Conservation (phyloP, 2,329 filamentous ascomycete species). For the Hypoxylon sp. region DNA sequence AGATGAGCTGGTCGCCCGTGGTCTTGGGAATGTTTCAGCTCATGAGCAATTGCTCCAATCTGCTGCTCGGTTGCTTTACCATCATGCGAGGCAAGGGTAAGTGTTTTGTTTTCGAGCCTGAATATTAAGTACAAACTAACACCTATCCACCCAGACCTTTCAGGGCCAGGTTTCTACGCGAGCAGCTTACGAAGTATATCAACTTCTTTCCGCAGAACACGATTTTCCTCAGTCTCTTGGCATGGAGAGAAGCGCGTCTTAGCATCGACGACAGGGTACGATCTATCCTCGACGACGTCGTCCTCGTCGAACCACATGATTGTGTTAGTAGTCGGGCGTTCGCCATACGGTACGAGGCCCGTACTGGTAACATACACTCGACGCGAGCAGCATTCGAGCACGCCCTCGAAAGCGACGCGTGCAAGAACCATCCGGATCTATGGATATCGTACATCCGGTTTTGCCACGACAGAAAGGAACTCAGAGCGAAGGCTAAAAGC, state of each 20-base stretch:
- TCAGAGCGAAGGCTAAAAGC: slow-evolving; percentile 49
- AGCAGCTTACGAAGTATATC: slow-evolving; percentile 73
- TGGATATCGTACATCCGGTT: slow-evolving; percentile 69
- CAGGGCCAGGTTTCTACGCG: slow-evolving; percentile 75
- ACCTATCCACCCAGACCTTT: slow-evolving; percentile 67
- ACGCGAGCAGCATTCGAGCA: slow-evolving; percentile 67
- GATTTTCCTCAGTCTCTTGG: slow-evolving; percentile 79
- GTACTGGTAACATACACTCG: slow-evolving; percentile 65
- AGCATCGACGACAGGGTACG: slow-evolving; percentile 83
- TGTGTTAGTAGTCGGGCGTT: slow-evolving; percentile 63
- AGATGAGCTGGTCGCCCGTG: slow-evolving; percentile 59
- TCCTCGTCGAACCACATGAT: slow-evolving; percentile 60
- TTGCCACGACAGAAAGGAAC: slow-evolving; percentile 53
- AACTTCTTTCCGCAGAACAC: slow-evolving; percentile 80
- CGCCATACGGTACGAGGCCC: slow-evolving; percentile 66
- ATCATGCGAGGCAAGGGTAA: slow-evolving; percentile 73
- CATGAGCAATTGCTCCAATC: slow-evolving; percentile 80
- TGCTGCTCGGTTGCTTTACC: slow-evolving; percentile 75
- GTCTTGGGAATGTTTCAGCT: slow-evolving; percentile 53
- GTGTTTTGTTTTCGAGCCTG: slow-evolving; percentile 41
- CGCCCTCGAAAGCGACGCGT: slow-evolving; percentile 61
- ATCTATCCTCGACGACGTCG: slow-evolving; percentile 70
- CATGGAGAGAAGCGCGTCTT: slow-evolving; percentile 80
- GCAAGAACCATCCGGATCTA: slow-evolving; percentile 60
- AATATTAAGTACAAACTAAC: slow-evolving; percentile 28